Evolutionary conservation across 345 rosid species (phyloP), one percentile per base, ranked within the genome.

Genomic region (Triadica sebifera): DNA sequence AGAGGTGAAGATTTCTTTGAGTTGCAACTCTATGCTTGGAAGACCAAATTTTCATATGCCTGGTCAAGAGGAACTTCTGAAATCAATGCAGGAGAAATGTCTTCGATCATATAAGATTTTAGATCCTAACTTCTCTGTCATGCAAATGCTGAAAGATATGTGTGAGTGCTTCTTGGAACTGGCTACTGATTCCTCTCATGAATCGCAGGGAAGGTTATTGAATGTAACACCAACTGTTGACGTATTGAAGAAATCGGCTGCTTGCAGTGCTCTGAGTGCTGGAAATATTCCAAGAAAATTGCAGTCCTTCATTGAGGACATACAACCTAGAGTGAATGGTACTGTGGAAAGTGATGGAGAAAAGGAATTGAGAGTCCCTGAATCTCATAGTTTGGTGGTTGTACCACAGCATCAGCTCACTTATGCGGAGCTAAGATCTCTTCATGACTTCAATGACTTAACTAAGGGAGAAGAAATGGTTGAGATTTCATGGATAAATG

Each of bases 1-100:
- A 80, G 98, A 91, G 84, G 97, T 92, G 86, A 91, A 91, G 87
- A 81, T 92, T 76, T 88, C 85, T 83, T 77, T 94, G 53, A 89
- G 86, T 79, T 94, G 86, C 86, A 76, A 81, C 80, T 82, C 88
- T 83, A 72, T 87, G 76, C 70, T 81, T 80, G 89, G 86, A 81
- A 86, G 85, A 53, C 81, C 87, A 47, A 85, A 81, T 78, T 78
- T 81, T 62, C 90, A 77, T 69, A 74, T 87, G 85, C 95, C 95
- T 81, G 85, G 81, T 81, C 75, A 85, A 78, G 93, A 92, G 74
- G 91, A 86, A 52, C 88, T 92, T 73, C 84, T 88, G 75, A 84
- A 84, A 84, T 84, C 80, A 73, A 83, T 90, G 93, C 90, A 91
- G 80, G 91, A 86, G 72, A 88, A 83, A 79, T 89, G 92, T 85